phyloP scores from a whole-genome alignment of 2,329 filamentous ascomycete species.

The Pseudonectria buxi region DNA sequence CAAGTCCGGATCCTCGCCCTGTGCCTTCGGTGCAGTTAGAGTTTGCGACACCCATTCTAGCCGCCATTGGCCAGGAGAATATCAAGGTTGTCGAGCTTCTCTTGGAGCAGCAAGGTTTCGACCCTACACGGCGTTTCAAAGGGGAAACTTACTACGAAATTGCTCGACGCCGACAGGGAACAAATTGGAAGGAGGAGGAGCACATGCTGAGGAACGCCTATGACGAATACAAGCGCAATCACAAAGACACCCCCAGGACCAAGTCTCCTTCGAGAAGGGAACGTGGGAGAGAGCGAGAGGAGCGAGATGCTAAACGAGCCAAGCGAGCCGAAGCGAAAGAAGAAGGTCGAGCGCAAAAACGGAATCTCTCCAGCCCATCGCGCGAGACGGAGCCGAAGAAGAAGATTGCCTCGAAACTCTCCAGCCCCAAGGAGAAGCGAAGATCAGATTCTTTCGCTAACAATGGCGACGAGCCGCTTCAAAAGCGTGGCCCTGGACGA shows the following conservation, averaged over 20 bases:
- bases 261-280: conserved; percentile 44
- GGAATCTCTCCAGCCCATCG: conserved; percentile 42
- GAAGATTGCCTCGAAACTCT: conserved; percentile 32
- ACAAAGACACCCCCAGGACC: conserved; percentile 41
- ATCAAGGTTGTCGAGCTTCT: conserved; percentile 77
- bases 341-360: conserved; percentile 38
- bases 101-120: conserved; percentile 68
- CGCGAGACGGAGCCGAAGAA: conserved; percentile 40
- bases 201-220: conserved; percentile 71
- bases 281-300: conserved; percentile 35
- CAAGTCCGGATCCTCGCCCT: conserved; percentile 62
- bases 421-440: conserved; percentile 44
- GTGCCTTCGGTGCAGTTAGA: conserved; percentile 55
- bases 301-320: conserved; percentile 36
- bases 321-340: conserved; percentile 39
- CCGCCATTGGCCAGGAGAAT: conserved; percentile 85
- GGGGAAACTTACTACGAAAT: conserved; percentile 84
- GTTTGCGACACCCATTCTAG: conserved; percentile 85
- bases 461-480: conserved; percentile 41
- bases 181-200: conserved; percentile 85
- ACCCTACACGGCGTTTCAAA: conserved; percentile 71
- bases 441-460: conserved; percentile 35
- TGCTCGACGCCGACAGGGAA: conserved; percentile 72
- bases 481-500: conserved; percentile 46
- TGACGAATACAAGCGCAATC: conserved; percentile 53